A percentile compares a stretch with the other conserved stretches of the same genome.
phyloP scores from a whole-genome alignment of 2,329 filamentous ascomycete species.

The Celoporthe dispersa region DNA sequence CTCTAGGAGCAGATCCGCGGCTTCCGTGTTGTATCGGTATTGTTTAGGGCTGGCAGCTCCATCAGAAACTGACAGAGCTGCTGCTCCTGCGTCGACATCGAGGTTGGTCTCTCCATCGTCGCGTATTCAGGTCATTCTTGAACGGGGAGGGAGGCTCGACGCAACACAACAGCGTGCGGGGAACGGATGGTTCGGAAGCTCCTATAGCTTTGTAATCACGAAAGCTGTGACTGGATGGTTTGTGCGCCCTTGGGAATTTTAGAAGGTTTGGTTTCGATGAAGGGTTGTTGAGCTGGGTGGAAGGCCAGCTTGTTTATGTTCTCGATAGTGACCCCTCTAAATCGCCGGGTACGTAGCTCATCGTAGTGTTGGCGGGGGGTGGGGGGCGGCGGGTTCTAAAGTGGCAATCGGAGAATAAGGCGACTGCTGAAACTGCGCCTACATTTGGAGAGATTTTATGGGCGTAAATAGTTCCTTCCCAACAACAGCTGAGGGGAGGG shows the following conservation, averaged over 20 bases:
- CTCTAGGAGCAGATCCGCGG: conserved; percentile 72
- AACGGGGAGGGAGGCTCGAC: neutral
- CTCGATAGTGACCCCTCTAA: neutral
- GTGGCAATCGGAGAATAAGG: conserved; percentile 1
- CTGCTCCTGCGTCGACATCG: conserved; percentile 71
- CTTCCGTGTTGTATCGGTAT: conserved; percentile 75
- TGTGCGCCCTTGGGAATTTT: conserved; percentile 4
- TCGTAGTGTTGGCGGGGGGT: neutral
- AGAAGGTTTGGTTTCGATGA: neutral
- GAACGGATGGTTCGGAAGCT: neutral
- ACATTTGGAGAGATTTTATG: neutral
- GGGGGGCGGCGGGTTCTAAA: neutral
- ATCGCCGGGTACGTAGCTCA: neutral
- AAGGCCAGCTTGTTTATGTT: conserved; percentile 1
- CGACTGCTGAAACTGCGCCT: neutral
- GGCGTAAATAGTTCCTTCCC: neutral
- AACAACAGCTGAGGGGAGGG: neutral
- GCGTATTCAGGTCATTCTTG: conserved; percentile 28
- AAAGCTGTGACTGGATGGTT: neutral
- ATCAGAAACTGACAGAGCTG: conserved; percentile 84
- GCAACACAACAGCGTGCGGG: conserved; percentile 5
- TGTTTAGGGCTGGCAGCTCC: conserved; percentile 74
- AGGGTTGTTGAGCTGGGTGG: neutral
- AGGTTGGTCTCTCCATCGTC: conserved; percentile 51
- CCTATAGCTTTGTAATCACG: neutral